Base-by-base conservation (phyloP, 352 stramenopile genomes). In the Globisporangium iwayamae region DNA sequence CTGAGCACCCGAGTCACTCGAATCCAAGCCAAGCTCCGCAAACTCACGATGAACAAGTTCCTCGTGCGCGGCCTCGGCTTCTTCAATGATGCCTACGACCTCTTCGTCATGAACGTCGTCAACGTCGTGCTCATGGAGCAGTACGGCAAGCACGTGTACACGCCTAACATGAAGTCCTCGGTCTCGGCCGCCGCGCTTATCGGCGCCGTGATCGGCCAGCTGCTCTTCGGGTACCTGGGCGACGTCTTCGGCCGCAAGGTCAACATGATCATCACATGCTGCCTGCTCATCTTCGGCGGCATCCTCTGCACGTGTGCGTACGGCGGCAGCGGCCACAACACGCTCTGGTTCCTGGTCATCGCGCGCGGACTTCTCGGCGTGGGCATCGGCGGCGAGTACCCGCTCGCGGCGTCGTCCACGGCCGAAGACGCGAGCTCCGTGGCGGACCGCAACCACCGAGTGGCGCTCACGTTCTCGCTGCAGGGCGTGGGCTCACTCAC, bases 41-140 rank as follows among this genome's bases (percentile, higher is more conserved):
- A 36, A 8, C 7, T 7, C 7, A 57, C 28, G 5, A 81, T 87
- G 73, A 82, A 87, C 69, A 81, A 80, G 59, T 82, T 83, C 22
- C 64, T 85, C 14, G 65, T 87, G 20, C 72, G 75, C 45, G 75
- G 78, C 41, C 73, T 87, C 65, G 78, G 76, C 46, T 85, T 85
- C 65, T 83, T 81, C 62, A 83, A 85, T 56, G 74, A 85, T 62
- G 74, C 74, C 54, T 87, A 87, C 60, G 78, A 87, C 50, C 76
- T 87, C 36, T 87, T 87, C 65, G 70, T 87, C 57, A 87, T 87
- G 78, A 87, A 87, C 67, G 66, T 87, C 56, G 53, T 87, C 71
- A 87, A 87, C 66, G 74, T 87, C 55, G 70, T 87, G 50, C 74
- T 87, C 66, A 78, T 69, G 39, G 78, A 87, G 70, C 71, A 84